A percentile compares a stretch with the other conserved stretches of the same genome.
Evolutionary conservation across 768 basidiomycete species (phyloP).

Genomic region (Antrodiella citrinella): DNA sequence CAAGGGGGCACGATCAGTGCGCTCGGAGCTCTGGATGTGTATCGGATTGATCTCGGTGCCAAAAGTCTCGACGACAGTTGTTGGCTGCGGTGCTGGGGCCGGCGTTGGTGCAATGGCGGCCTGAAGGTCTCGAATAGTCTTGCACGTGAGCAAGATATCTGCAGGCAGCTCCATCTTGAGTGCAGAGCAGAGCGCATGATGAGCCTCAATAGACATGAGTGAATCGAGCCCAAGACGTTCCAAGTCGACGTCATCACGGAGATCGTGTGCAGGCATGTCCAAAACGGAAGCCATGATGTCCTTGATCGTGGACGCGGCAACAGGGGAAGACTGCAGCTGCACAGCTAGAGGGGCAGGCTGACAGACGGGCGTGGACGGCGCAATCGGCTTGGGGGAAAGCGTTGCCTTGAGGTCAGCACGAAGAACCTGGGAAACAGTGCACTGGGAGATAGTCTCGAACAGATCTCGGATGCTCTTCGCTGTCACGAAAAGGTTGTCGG

Average conservation of each 20-base stretch:
- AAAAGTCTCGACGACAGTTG: not conserved
- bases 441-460: conserved; percentile 11
- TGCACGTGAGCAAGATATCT: conserved; percentile 32
- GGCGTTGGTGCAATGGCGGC: not conserved
- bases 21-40: conserved; percentile 5
- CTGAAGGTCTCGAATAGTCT: conserved; percentile 33
- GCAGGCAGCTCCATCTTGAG: conserved; percentile 35
- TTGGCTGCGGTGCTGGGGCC: not conserved
- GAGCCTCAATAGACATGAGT: conserved; percentile 53
- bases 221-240: conserved; percentile 54
- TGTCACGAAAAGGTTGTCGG: conserved; percentile 34
- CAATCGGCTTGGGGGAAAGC: not conserved
- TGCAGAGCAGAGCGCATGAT: conserved; percentile 36
- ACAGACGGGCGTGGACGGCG: not conserved
- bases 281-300: conserved; percentile 41
- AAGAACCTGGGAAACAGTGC: not conserved
- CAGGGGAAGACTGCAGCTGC: conserved; percentile 8
- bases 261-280: conserved; percentile 23
- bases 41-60: conserved; percentile 12
- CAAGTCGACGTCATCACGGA: conserved; percentile 40
- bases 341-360: conserved; percentile 23
- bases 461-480: conserved; percentile 34
- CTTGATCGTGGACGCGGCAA: conserved; percentile 6
- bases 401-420: not conserved
- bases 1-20: conserved; percentile 30